Evolutionary conservation across 371 early-diverging fungal genomes (phyloP).

Genomic region (Actinomucor elegans): DNA sequence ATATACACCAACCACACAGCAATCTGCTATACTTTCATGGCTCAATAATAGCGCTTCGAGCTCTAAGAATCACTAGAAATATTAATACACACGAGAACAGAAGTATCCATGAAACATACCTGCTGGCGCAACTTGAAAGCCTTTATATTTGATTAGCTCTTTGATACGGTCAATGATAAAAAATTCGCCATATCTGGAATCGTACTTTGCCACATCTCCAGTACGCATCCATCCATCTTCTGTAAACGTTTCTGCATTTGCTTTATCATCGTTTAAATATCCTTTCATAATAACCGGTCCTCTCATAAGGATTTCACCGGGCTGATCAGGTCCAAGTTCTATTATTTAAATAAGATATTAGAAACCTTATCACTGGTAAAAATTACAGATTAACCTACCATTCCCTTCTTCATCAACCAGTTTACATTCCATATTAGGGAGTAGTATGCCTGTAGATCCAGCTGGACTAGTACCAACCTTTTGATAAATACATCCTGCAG

Average conservation of each 20-base stretch:
- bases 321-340: slow-evolving; percentile 56
- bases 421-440: slow-evolving; percentile 70
- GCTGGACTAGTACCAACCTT: slow-evolving; percentile 7
- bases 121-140: slow-evolving; percentile 76
- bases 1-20: slow-evolving; percentile 71
- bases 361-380: not conserved
- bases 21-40: slow-evolving; percentile 71
- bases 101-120: no score
- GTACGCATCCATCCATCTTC: slow-evolving; percentile 77
- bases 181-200: slow-evolving; percentile 55
- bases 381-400: no score
- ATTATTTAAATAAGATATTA: not conserved
- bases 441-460: slow-evolving; percentile 71
- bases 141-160: slow-evolving; percentile 78
- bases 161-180: slow-evolving; percentile 74
- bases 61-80: no score
- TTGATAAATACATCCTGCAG: slow-evolving; percentile 20
- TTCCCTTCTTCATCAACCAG: slow-evolving; percentile 61
- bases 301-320: slow-evolving; percentile 78
- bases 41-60: slow-evolving; percentile 78
- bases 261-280: slow-evolving; percentile 67
- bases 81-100: no score
- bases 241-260: slow-evolving; percentile 71
- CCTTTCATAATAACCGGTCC: slow-evolving; percentile 85
- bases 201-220: slow-evolving; percentile 79